Evolutionary conservation across 1,139 yeast genomes (phyloP).

Genomic region (Debaryomycetaceae sp.): DNA sequence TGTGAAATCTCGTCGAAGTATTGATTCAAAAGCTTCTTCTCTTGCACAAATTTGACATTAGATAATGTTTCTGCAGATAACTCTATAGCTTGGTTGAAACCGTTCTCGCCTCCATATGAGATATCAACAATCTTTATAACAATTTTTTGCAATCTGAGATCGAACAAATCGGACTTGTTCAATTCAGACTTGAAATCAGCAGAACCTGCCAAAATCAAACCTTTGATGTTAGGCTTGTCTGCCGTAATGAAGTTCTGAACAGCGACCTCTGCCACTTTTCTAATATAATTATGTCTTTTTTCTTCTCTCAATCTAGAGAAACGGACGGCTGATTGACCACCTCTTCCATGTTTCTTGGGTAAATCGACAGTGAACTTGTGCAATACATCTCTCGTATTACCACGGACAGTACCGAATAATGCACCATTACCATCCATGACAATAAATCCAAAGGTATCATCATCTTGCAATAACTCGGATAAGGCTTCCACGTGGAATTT

Average conservation of each 20-base stretch:
- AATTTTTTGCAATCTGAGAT: conserved; percentile 80
- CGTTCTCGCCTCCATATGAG: conserved; percentile 98
- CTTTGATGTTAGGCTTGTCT: conserved; percentile 92
- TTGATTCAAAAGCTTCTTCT: conserved; percentile 86
- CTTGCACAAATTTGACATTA: conserved; percentile 96
- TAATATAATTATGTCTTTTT: conserved; percentile 95
- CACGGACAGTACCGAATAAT: conserved; percentile 91
- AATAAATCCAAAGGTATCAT: conserved; percentile 94
- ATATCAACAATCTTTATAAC: conserved; percentile 92
- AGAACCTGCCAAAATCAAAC: conserved; percentile 94
- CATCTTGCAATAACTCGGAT: conserved; percentile 88
- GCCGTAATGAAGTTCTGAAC: conserved; percentile 92
- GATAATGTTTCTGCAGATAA: conserved; percentile 94
- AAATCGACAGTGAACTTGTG: conserved; percentile 96
- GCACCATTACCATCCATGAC: conserved; percentile 99
- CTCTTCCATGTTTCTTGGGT: conserved; percentile 99
- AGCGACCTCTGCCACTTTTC: conserved; percentile 97
- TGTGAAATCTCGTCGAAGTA: conserved; percentile 97
- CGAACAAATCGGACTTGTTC: conserved; percentile 89
- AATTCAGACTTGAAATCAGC: conserved; percentile 97
- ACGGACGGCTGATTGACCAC: conserved; percentile 99
- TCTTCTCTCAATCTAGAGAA: conserved; percentile 98
- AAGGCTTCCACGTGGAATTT: conserved; percentile 97
- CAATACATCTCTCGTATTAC: conserved; percentile 93
- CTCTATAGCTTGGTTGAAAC: conserved; percentile 98